These are phyloP conservation scores for Rhizoctonia solani DNA, from an alignment of 1,284 basidiomycete species.

Conservation along the genomic window DNA sequence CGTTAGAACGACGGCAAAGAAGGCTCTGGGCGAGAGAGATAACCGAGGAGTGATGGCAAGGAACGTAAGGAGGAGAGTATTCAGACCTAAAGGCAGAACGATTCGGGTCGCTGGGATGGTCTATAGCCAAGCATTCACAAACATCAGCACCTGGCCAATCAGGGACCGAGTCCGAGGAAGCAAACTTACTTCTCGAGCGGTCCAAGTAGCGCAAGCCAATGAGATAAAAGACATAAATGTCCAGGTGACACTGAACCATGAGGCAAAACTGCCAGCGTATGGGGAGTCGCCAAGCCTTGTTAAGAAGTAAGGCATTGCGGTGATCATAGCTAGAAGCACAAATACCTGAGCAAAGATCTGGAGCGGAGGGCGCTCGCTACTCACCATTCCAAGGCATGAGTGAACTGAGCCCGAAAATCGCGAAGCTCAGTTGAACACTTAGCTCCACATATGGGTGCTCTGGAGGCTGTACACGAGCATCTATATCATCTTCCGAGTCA, in stretches of 20 bases:
- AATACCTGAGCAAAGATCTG: neutral
- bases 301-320: constrained; percentile 74
- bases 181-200: constrained; percentile 61
- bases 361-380: constrained; percentile 39
- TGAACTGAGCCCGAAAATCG: constrained; percentile 67
- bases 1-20: constrained; percentile 66
- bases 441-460: constrained; percentile 2
- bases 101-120: constrained; percentile 58
- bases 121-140: constrained; percentile 43
- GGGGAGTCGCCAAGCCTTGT: constrained; percentile 62
- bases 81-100: constrained; percentile 52
- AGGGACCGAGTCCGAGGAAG: constrained; percentile 18
- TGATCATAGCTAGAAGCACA: constrained; percentile 63
- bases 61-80: constrained; percentile 58
- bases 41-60: constrained; percentile 56
- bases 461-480: neutral
- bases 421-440: constrained; percentile 9
- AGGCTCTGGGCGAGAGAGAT: constrained; percentile 55
- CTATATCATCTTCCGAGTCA: constrained; percentile 14
- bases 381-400: constrained; percentile 80
- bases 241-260: constrained; percentile 69
- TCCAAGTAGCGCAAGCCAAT: constrained; percentile 69
- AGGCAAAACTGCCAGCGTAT: constrained; percentile 63
- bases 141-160: neutral
- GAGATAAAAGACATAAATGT: constrained; percentile 66